Evolutionary conservation across 129 eudicot genomes (phyloP).

Genomic region (Centaurea solstitialis): DNA sequence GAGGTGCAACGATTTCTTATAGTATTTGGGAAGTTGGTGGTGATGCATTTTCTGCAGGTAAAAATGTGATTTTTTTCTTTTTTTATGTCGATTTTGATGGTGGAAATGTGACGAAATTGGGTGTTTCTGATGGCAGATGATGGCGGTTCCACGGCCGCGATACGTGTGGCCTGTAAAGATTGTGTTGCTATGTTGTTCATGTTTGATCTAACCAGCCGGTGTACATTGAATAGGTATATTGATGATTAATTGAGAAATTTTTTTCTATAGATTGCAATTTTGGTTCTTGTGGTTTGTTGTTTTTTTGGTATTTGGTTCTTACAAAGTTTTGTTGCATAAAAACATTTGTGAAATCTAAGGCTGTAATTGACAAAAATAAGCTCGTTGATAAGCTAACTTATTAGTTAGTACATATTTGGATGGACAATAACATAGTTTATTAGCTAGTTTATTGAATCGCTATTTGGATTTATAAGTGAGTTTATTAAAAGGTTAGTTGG

Average conservation of each 20-base stretch:
- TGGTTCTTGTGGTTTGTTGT: too few species aligned
- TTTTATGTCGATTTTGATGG: not conserved
- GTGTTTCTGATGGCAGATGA: constrained; percentile 25
- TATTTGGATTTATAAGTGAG: too few species aligned
- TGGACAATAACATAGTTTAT: too few species aligned
- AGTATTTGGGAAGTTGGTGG: constrained; percentile 73
- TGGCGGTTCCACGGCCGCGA: constrained; percentile 24
- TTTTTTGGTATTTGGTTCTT: too few species aligned
- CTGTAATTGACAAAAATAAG: too few species aligned
- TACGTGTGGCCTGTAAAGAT: constrained; percentile 51
- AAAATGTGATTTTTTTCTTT: not conserved
- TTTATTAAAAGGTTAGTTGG: too few species aligned
- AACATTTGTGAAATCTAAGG: too few species aligned
- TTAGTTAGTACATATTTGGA: too few species aligned
- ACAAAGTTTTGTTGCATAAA: too few species aligned
- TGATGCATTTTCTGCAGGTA: constrained; percentile 41
- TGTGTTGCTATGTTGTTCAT: constrained; percentile 62
- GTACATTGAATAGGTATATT: constrained; percentile 56
- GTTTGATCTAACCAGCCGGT: constrained; percentile 76
- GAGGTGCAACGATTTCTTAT: constrained; percentile 68
- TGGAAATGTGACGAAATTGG: not conserved
- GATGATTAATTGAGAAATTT: not conserved
- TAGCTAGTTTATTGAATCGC: too few species aligned
- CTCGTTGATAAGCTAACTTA: too few species aligned
- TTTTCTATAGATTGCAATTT: not conserved